Base-by-base conservation (phyloP, 177 flowering plant genomes). In the Vitis hybrid region DNA sequence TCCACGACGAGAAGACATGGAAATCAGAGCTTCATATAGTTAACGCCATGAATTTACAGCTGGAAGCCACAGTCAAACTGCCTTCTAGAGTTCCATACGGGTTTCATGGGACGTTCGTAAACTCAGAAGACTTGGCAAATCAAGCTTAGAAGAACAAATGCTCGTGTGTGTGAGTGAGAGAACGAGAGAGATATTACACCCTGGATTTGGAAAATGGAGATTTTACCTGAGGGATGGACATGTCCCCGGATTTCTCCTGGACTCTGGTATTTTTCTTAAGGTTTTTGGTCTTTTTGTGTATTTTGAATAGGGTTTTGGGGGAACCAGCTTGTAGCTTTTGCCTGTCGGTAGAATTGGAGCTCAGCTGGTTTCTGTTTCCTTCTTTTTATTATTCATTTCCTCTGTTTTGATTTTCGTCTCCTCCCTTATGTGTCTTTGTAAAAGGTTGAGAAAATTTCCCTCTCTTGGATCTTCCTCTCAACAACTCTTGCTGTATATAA, bases 31-130 rank as follows among this genome's bases (percentile, higher is more conserved):
- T 93, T 4, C 73, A 77, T 68, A 85, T 93, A 1, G 84, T 90
- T 19, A 83, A 88, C 70, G 94, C 96, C 56, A 58, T 54, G 72
- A 82, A 60, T 19, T 57, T 93, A 72, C 18, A 83, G 73, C 12
- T 82, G 14, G 94, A 90, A 70, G 96, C 97, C 12, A 53, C 89
- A 1, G 79, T 93, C 8, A 84, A 83, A 75, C 66, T 93, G 7
- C 98, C 98, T 1, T 82, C 91, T 0, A 77, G 98, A 50, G 97
- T 93, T 10, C 98, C 98, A 0, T 93, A 93, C 58, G 98, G 98
- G 1, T 90, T 93, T 60, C 98, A 93, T 67, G 98, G 98, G 3
- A 91, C 97, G 5, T 93, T 90, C 59, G 83, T 93, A 11, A 77
- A 77, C 31, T 69, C 89, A 5, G 68, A 78, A 18, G 90, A 89